Evolutionary conservation across 2,329 filamentous ascomycete species (phyloP), one percentile per base, ranked within the genome.

Genomic region (Venturia effusa): DNA sequence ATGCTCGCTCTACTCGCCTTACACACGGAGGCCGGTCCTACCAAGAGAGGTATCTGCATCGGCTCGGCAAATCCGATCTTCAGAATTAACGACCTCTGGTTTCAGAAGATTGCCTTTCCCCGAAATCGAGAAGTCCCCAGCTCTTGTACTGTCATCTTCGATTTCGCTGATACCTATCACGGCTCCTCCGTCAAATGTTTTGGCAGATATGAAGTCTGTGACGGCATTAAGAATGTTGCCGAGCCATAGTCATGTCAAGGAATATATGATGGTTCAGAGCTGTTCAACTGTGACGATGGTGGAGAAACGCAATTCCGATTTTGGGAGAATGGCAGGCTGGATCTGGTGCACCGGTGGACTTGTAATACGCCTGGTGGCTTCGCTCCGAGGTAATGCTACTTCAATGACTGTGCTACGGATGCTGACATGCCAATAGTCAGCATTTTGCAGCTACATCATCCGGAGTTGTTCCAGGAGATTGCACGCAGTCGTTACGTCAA

Each of bases 241-340:
- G 45, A 24, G 17, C 45, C 45, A 27, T 22, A 24, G 22, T 13
- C 22, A 3, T 15, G 10, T 27, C 45, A 4, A 13, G 22, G 22
- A 4, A 51, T n/a, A 27, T 57, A 34, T 34, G 30, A 57, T 34
- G 51, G 51, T 19, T 32, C 27, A 34, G 34, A 34, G 15, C 7
- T 32, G 15, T 57, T 32, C 22, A 5, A 57, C 7, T 57, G 51
- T 8, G 51, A 57, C 15, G 30, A 57, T 57, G 51, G 17, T n/a
- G 51, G 5, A 3, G 51, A 32, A 4, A 57, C 51, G n/a, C 51
- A 57, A 17, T 57, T 57, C 30, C 30, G 51, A 17, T 57, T 57
- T 4, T 57, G 51, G 51, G 51, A 57, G 27, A 34, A 57, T n/a
- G 51, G 51, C n/a, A 57, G 27, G 51, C 51, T 57, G 51, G 51